Evolutionary conservation across 768 basidiomycete species (phyloP).

Genomic region (Boletus reticuloceps): DNA sequence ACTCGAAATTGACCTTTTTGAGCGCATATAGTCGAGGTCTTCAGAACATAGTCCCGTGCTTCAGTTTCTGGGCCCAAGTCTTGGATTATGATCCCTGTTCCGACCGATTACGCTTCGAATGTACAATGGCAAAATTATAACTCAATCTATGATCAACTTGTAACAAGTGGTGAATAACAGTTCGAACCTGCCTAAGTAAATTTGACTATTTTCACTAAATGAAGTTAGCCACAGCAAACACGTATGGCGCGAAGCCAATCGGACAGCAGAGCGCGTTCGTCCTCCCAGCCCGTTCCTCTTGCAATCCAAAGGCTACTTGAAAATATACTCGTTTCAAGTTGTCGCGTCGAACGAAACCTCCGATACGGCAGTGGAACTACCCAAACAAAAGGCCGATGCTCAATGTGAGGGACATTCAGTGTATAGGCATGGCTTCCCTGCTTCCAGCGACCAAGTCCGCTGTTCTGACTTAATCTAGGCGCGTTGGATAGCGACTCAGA

Average conservation of each 20-base stretch:
- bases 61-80: no score
- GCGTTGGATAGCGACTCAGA: neutral
- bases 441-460: conserved; percentile 2
- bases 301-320: conserved; percentile 16
- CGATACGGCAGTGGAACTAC: neutral
- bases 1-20: no score
- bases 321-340: conserved; percentile 6
- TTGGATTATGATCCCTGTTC: no score
- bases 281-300: conserved; percentile 17
- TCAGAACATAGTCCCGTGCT: no score
- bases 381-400: neutral
- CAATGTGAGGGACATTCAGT: conserved; percentile 6
- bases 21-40: no score
- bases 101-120: no score
- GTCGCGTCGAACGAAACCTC: conserved; percentile 7
- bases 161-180: no score
- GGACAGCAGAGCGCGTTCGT: conserved; percentile 3
- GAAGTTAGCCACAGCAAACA: conserved; percentile 1
- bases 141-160: no score
- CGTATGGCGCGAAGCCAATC: conserved; percentile 17
- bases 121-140: no score
- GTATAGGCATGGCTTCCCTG: neutral
- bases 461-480: conserved; percentile 11
- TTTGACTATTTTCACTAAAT: neutral
- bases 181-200: neutral